phyloP scores from a whole-genome alignment of 306 rosid species.

The Castanea crenata region DNA sequence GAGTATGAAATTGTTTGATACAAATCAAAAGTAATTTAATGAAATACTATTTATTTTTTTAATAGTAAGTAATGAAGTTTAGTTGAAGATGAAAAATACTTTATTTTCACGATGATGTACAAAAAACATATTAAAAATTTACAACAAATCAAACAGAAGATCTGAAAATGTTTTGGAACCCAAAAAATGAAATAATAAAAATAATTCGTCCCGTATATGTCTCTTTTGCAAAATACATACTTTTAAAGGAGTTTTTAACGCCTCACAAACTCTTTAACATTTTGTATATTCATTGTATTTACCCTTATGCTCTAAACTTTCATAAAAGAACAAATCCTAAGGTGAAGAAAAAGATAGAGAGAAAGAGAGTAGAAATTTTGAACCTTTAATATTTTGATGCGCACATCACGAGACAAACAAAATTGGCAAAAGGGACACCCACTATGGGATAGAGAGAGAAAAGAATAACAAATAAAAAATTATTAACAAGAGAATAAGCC shows the following conservation, averaged over 20 bases:
- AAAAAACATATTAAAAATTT: no score
- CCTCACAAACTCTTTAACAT: neutral
- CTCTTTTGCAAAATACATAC: neutral
- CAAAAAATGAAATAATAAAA: neutral
- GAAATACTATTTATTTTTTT: neutral
- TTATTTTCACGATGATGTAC: no score
- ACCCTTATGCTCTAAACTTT: neutral
- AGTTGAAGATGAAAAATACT: no score
- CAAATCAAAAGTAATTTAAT: neutral
- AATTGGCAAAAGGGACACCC: neutral
- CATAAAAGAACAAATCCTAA: neutral
- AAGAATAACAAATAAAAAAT: neutral
- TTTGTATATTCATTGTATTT: neutral
- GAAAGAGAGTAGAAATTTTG: neutral
- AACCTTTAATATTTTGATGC: neutral
- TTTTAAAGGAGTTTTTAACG: neutral
- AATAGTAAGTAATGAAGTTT: no score
- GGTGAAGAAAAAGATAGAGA: neutral
- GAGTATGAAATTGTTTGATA: conserved; percentile 2
- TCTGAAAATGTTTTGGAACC: no score
- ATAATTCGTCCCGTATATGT: neutral
- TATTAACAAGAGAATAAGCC: conserved; percentile 1
- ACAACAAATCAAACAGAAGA: no score
- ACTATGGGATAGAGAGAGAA: neutral
- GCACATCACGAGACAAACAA: neutral